A percentile compares a stretch with the other conserved stretches of the same genome.
Conservation (phyloP, 768 basidiomycete species). For the Russula abietina region DNA sequence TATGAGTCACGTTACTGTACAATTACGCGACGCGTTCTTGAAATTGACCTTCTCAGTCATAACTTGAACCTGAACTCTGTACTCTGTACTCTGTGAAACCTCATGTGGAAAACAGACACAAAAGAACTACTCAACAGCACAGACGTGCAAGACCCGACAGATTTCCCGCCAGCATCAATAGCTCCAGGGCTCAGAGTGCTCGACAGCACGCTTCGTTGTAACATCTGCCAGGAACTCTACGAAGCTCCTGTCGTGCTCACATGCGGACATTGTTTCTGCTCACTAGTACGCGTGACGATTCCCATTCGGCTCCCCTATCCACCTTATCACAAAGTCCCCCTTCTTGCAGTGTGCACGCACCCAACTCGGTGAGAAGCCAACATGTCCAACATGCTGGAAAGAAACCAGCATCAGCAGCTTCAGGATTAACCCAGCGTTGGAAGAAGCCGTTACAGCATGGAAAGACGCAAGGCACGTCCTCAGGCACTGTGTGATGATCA, state of each 20-base stretch:
- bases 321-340: slow-evolving; percentile 7
- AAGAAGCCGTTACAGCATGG: slow-evolving; percentile 36
- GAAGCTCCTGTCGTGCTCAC: slow-evolving; percentile 35
- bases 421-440: slow-evolving; percentile 35
- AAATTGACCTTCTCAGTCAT: no score
- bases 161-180: slow-evolving; percentile 29
- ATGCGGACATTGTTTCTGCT: slow-evolving; percentile 42
- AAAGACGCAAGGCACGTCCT: slow-evolving; percentile 33
- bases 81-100: background rate
- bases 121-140: slow-evolving; percentile 16
- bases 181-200: slow-evolving; percentile 32
- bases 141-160: slow-evolving; percentile 32
- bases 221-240: slow-evolving; percentile 39
- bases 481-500: background rate
- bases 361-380: slow-evolving; percentile 31
- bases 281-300: slow-evolving; percentile 27
- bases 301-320: background rate
- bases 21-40: background rate
- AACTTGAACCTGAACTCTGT: no score
- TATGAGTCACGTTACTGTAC: background rate
- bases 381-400: slow-evolving; percentile 36
- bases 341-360: slow-evolving; percentile 35
- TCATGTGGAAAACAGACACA: slow-evolving; percentile 16
- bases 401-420: slow-evolving; percentile 32
- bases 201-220: slow-evolving; percentile 35